phyloP scores from a whole-genome alignment of 139 green algal species.

The Chlamydomonas incerta region DNA sequence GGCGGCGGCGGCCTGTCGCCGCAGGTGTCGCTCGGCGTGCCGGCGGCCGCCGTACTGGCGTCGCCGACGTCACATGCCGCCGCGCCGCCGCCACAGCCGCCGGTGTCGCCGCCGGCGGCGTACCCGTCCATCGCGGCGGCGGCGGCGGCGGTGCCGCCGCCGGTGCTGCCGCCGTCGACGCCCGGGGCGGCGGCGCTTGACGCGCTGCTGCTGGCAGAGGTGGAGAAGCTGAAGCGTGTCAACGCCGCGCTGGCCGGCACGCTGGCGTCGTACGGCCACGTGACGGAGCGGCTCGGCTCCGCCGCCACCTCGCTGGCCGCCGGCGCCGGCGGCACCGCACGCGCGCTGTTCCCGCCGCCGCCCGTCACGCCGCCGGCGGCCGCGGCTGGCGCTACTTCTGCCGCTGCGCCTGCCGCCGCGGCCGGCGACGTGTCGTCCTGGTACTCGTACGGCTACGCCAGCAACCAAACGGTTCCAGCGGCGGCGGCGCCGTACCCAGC shows the following conservation, averaged over 20 bases:
- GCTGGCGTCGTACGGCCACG: constrained; percentile 23
- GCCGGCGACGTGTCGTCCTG: too few species aligned
- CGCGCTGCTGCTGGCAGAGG: constrained; percentile 20
- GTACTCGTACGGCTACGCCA: background rate
- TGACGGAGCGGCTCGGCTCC: background rate
- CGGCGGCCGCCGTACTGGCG: background rate
- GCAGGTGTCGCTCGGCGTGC: background rate
- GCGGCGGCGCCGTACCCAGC: too few species aligned
- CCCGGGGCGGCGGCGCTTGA: constrained; percentile 3
- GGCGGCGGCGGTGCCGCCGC: background rate
- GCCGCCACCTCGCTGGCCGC: background rate
- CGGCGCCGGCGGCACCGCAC: background rate
- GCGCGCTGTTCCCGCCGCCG: background rate
- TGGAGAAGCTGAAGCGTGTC: constrained; percentile 35
- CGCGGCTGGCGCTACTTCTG: too few species aligned
- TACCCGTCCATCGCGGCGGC: background rate
- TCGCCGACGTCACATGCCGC: too few species aligned
- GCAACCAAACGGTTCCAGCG: too few species aligned
- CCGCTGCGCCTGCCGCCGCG: background rate
- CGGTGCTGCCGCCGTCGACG: background rate
- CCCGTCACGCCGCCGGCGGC: background rate
- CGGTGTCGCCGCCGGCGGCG: background rate
- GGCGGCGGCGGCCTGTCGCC: background rate
- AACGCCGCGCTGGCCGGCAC: background rate
- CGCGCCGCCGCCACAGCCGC: background rate